Evolutionary conservation across 441 rosid species (phyloP).

Genomic region (Gossypium schwendimanii): DNA sequence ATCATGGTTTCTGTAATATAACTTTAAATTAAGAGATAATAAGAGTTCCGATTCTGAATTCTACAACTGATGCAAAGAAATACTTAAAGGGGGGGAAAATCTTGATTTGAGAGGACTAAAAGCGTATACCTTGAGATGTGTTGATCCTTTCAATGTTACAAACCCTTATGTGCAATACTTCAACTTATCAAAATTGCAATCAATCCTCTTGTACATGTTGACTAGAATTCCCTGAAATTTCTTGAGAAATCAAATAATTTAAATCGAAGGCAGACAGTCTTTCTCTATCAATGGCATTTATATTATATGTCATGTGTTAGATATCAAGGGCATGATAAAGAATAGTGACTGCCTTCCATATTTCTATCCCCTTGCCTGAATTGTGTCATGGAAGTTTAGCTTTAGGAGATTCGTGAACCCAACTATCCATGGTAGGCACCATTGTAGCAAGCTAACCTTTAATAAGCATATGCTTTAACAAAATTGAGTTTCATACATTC

Average conservation of each 20-base stretch:
- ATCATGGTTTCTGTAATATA: neutral
- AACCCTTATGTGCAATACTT: neutral
- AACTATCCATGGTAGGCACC: neutral
- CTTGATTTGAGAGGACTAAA: neutral
- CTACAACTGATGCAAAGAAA: neutral
- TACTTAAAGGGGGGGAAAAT: neutral
- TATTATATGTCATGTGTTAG: neutral
- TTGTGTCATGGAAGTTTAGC: neutral
- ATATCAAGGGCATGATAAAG: neutral
- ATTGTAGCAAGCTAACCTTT: neutral
- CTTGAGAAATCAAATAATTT: neutral
- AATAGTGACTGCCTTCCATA: neutral
- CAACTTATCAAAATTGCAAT: slow-evolving; percentile 2
- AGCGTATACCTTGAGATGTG: neutral
- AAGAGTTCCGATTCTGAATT: neutral
- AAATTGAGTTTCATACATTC: slow-evolving; percentile 5
- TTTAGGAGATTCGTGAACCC: neutral
- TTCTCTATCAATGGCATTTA: neutral
- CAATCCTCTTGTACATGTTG: neutral
- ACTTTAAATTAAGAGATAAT: neutral
- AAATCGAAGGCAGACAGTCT: neutral
- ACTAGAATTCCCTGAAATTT: neutral
- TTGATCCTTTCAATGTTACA: neutral
- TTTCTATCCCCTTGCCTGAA: neutral
- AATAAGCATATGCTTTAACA: neutral